Evolutionary conservation across 2,329 filamentous ascomycete genomes (phyloP).

Genomic region (Calonectria montana): DNA sequence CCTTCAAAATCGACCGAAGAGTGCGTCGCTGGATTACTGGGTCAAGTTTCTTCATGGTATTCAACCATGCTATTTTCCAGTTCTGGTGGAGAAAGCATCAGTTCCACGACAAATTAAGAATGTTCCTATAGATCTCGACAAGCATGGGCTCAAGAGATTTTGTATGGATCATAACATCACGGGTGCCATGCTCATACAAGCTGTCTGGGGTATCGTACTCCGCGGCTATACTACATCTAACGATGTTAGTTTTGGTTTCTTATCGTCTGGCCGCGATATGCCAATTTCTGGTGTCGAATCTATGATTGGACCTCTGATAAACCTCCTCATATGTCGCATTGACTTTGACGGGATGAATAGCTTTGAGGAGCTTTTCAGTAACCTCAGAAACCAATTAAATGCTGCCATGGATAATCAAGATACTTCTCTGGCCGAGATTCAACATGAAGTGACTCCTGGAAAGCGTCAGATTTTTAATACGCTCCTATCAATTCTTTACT

Average conservation of each 20-base stretch:
- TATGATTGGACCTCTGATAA: constrained; percentile 40
- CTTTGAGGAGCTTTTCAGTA: constrained; percentile 35
- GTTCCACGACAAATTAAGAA: not conserved
- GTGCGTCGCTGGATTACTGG: not conserved
- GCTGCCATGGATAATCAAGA: constrained; percentile 8
- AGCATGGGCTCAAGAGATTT: not conserved
- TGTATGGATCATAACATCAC: constrained; percentile 3
- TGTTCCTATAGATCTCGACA: not conserved
- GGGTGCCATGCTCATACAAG: constrained; percentile 6
- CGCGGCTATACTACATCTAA: not conserved
- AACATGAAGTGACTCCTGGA: not conserved
- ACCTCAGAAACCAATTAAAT: constrained; percentile 1
- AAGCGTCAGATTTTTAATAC: constrained; percentile 10
- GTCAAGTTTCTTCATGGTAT: not conserved
- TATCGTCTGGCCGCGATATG: constrained; percentile 17
- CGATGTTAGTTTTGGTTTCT: constrained; percentile 10
- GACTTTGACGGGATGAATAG: constrained; percentile 37
- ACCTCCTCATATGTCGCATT: constrained; percentile 20
- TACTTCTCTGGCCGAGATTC: not conserved
- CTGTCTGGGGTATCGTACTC: constrained; percentile 4
- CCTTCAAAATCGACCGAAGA: not conserved
- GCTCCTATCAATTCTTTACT: constrained; percentile 3
- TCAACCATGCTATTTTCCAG: constrained; percentile 5
- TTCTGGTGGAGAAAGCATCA: not conserved
- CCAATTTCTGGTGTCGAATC: constrained; percentile 31